Conservation (phyloP, 768 basidiomycete genomes). For the Podaxis carcinomalis region DNA sequence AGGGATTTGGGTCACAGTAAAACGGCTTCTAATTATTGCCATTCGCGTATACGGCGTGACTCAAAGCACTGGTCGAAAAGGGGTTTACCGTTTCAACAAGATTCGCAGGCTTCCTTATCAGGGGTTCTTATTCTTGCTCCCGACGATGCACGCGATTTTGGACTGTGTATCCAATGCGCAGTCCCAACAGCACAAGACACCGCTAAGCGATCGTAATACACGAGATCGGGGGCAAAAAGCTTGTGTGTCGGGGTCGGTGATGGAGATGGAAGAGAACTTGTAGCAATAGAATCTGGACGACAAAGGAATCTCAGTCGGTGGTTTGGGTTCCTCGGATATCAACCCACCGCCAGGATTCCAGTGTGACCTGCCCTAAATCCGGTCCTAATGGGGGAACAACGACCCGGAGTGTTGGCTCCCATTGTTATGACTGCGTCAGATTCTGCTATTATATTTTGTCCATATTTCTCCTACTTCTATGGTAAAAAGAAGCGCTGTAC, state of each 20-base stretch:
- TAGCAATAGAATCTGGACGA: background rate
- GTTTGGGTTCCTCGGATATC: background rate
- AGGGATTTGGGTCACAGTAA: slow-evolving; percentile 3
- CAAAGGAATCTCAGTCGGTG: background rate
- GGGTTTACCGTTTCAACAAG: slow-evolving; percentile 5
- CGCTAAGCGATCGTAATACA: background rate
- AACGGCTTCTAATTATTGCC: slow-evolving; percentile 15
- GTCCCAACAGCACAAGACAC: background rate
- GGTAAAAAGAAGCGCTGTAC: background rate
- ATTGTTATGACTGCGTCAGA: slow-evolving; percentile 15
- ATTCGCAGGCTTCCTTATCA: background rate
- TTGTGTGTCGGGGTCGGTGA: background rate
- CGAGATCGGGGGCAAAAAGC: background rate
- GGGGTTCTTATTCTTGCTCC: background rate
- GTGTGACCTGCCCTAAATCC: slow-evolving; percentile 11
- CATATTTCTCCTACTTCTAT: background rate
- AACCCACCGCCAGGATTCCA: background rate
- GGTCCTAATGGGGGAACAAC: slow-evolving; percentile 13
- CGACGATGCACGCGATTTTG: background rate
- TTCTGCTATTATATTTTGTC: slow-evolving; percentile 3
- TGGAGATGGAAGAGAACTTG: slow-evolving; percentile 6
- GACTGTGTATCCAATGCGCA: background rate
- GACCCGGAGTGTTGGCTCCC: slow-evolving; percentile 16
- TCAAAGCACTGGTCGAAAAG: slow-evolving; percentile 25
- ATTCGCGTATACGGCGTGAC: slow-evolving; percentile 31